Percentiles rank a stretch among this genome's conserved stretches.
Conservation (phyloP, 257 asterid genomes). For the Fraxinus quadrangulata region DNA sequence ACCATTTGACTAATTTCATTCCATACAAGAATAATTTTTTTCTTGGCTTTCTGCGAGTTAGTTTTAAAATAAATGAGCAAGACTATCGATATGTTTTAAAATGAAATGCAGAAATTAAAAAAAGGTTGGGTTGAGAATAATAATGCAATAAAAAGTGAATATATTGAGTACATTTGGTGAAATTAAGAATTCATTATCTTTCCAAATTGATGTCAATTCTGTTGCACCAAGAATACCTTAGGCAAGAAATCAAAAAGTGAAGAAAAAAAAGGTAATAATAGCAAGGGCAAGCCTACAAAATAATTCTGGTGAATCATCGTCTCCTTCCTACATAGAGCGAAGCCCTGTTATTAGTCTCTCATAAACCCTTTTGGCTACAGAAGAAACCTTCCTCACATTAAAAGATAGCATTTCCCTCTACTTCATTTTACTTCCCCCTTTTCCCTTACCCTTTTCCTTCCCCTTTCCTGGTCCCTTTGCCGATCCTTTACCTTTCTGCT, state of each 20-base stretch:
- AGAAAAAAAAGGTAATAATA: not conserved
- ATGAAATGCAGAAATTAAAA: too few species aligned
- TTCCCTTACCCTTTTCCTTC: slow-evolving; percentile 26
- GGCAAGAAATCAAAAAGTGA: not conserved
- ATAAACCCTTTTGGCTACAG: not conserved
- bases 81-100: too few species aligned
- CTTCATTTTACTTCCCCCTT: slow-evolving; percentile 23
- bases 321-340: not conserved
- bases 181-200: too few species aligned
- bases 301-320: not conserved
- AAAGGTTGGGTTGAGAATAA: too few species aligned
- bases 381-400: not conserved
- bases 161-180: too few species aligned
- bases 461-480: slow-evolving; percentile 31
- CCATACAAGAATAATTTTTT: too few species aligned
- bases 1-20: too few species aligned
- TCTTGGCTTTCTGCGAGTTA: too few species aligned
- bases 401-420: not conserved
- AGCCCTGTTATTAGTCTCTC: not conserved
- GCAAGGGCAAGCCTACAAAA: not conserved
- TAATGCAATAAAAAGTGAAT: too few species aligned
- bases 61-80: too few species aligned
- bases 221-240: not conserved
- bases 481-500: slow-evolving; percentile 58
- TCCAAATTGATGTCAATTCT: not conserved